Evolutionary conservation across 441 rosid species (phyloP), one percentile per base, ranked within the genome.

Genomic region (Aquilaria agallochum): DNA sequence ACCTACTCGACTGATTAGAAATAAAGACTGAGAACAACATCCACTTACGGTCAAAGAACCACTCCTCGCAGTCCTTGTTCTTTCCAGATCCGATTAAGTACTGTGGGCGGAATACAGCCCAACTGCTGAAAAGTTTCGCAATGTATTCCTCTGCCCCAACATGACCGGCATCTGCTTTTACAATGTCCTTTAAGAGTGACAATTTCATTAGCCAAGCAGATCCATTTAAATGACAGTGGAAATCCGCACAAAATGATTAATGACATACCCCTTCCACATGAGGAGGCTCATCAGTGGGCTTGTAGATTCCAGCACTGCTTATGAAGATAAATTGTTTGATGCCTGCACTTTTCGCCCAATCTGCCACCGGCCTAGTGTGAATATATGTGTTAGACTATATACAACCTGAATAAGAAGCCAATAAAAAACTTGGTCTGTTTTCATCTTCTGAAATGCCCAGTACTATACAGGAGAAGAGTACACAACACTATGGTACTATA

Each of bases 61-160:
- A 93, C 76, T 93, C 98, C 65, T 93, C 98, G 31, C 96, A 90
- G 60, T 93, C 98, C 77, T 93, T 93, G 80, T 87, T 93, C 85
- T 90, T 90, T 52, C 98, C 97, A 2, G 98, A 93, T 60, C 97
- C 97, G 49, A 85, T 88, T 92, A 93, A 90, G 79, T 93, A 90
- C 59, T 88, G 98, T 7, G 97, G 98, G 15, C 98, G 83, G 78
- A 90, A 94, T 3, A 61, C 11, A 9, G 89, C 74, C 97, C 98
- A 90, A 53, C 76, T 85, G 5, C 74, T 55, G 44, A 77, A 81
- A 36, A 49, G 64, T 70, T 94, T 92, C 1, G 92, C 80, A 44
- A 88, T 78, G 76, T 90, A 89, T 71, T 85, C 82, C 85, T 94
- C 98, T 4, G 85, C 97, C 59, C 59, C 85, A 20, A 87, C 96